Conservation (phyloP, 139 green algal genomes). For the Zygnema cylindricum region DNA sequence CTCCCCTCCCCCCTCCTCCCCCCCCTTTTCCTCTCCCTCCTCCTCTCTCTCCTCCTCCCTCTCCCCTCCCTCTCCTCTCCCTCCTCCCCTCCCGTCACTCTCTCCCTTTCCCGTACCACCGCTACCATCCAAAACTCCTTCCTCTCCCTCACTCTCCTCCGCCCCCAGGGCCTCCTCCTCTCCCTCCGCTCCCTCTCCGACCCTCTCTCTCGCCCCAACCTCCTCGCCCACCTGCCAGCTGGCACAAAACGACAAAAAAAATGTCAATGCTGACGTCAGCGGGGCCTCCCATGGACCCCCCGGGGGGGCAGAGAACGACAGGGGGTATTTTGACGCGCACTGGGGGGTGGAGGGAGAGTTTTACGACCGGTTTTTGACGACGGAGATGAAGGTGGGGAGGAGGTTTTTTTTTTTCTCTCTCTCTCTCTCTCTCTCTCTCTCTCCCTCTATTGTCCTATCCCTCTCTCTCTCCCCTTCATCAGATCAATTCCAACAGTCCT, state of each 20-base stretch:
- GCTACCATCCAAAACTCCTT: not conserved
- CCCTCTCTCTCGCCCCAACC: not conserved
- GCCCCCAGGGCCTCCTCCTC: not conserved
- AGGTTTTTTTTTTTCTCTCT: too few species aligned
- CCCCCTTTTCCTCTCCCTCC: not conserved
- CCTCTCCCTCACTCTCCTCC: not conserved
- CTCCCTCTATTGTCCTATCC: too few species aligned
- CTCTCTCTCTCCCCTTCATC: too few species aligned
- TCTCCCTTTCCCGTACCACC: not conserved
- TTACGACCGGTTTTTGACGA: conserved; percentile 14
- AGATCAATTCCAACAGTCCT: too few species aligned
- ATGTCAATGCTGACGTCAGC: not conserved
- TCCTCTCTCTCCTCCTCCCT: not conserved
- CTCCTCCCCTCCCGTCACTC: not conserved
- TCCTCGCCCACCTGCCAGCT: not conserved
- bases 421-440: too few species aligned
- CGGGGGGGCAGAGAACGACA: not conserved
- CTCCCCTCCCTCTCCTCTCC: not conserved
- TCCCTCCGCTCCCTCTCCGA: not conserved
- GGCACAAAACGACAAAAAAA: not conserved
- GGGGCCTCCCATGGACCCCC: not conserved
- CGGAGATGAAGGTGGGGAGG: too few species aligned
- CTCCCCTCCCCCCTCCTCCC: not conserved
- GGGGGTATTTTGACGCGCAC: conserved; percentile 8
- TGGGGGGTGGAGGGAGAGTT: not conserved